phyloP scores from a whole-genome alignment of 1,284 basidiomycete genomes.

The Trametes sp. region DNA sequence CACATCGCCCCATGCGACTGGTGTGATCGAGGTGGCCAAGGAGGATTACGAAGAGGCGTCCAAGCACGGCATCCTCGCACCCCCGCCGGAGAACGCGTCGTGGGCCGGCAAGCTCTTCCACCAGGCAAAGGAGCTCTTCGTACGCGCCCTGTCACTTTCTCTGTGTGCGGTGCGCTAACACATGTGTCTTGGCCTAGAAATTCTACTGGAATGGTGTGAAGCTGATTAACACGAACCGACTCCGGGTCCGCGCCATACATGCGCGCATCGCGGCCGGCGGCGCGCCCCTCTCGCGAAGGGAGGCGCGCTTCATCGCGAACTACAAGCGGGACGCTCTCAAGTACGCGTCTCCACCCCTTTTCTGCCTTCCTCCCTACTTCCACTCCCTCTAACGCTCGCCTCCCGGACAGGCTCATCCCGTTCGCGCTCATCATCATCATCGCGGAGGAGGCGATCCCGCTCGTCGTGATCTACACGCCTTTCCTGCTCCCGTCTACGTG shows the following conservation, averaged over 20 bases:
- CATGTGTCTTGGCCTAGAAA: constrained; percentile 56
- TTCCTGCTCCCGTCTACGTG: constrained; percentile 88
- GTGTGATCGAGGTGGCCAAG: constrained; percentile 56
- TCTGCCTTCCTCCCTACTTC: neutral
- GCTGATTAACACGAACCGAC: constrained; percentile 67
- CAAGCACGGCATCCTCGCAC: constrained; percentile 69
- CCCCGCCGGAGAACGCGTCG: constrained; percentile 67
- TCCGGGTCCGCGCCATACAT: constrained; percentile 59
- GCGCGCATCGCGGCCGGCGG: constrained; percentile 64
- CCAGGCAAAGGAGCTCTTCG: constrained; percentile 73
- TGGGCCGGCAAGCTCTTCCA: constrained; percentile 65
- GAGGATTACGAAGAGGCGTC: constrained; percentile 71
- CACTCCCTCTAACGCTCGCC: neutral
- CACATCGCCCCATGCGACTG: constrained; percentile 1
- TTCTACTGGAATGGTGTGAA: constrained; percentile 80
- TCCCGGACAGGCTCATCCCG: constrained; percentile 69
- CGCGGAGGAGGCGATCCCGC: constrained; percentile 83
- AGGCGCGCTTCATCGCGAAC: constrained; percentile 69
- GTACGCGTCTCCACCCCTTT: constrained; percentile 48
- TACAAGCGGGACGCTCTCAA: constrained; percentile 72
- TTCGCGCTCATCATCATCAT: constrained; percentile 81
- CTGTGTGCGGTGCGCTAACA: constrained; percentile 19
- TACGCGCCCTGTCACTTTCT: constrained; percentile 42
- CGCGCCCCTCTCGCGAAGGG: constrained; percentile 64
- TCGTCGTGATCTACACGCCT: constrained; percentile 88